A percentile compares a stretch with the other conserved stretches of the same genome.
phyloP scores from a whole-genome alignment of 306 rosid genomes.

The Cyclanthera cordifolia region DNA sequence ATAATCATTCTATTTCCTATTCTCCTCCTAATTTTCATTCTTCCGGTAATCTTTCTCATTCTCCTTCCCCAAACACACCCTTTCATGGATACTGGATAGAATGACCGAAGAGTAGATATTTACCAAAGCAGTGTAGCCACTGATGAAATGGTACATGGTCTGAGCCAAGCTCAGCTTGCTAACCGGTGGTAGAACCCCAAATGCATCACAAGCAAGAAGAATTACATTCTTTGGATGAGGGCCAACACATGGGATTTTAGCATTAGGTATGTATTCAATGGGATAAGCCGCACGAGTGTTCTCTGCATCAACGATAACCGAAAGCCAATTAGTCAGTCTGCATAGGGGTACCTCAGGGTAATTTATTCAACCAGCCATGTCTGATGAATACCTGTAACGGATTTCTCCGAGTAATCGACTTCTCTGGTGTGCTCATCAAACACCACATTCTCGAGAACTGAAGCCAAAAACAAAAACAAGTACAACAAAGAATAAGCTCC shows the following conservation, averaged over 20 bases:
- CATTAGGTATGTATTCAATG: conserved; percentile 81
- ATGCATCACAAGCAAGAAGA: conserved; percentile 86
- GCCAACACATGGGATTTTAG: conserved; percentile 72
- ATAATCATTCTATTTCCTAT: too few relatives aligned
- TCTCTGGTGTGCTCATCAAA: conserved; percentile 70
- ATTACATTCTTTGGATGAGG: conserved; percentile 86
- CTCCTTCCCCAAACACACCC: too few relatives aligned
- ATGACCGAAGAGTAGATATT: not conserved
- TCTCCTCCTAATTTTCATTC: too few relatives aligned
- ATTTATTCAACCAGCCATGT: not conserved
- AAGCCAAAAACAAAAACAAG: not conserved
- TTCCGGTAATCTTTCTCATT: too few relatives aligned
- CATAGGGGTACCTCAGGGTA: not conserved
- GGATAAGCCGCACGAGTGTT: conserved; percentile 91
- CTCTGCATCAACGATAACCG: conserved; percentile 30
- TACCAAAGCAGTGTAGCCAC: conserved; percentile 94
- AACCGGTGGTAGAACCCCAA: conserved; percentile 88
- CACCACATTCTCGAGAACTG: conserved; percentile 85
- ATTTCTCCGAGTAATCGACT: conserved; percentile 64
- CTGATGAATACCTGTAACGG: conserved; percentile 55
- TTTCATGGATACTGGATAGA: not conserved
- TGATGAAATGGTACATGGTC: conserved; percentile 94
- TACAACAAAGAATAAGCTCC: not conserved
- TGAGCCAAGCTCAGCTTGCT: conserved; percentile 78
- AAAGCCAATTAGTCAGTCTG: not conserved